These are phyloP conservation scores for Aspergillus pseudoviridinutans DNA, from an alignment of 2,329 filamentous ascomycete genomes.

Conservation along the genomic window DNA sequence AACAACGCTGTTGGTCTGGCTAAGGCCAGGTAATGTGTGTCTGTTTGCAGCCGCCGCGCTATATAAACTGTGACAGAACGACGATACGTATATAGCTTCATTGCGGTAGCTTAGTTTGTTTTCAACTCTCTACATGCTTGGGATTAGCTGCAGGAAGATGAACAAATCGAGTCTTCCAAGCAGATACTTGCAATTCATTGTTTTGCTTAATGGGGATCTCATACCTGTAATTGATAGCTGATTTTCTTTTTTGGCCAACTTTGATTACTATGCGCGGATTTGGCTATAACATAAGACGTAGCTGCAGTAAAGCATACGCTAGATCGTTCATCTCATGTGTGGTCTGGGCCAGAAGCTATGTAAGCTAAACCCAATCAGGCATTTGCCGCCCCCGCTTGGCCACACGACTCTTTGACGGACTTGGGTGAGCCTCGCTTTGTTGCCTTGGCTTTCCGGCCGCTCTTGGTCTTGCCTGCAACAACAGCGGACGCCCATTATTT, in stretches of 20 bases:
- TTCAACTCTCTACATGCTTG: neutral
- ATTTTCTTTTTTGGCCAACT: neutral
- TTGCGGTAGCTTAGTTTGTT: neutral
- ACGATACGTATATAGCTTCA: conserved; percentile 4
- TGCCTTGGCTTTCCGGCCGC: neutral
- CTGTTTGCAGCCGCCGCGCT: neutral
- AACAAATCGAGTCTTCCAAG: neutral
- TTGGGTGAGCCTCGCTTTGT: neutral
- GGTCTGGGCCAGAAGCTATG: neutral
- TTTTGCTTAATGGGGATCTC: neutral
- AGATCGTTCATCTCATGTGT: neutral
- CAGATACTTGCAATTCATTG: neutral
- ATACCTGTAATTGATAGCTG: neutral
- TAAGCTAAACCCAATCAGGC: neutral
- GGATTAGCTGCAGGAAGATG: neutral
- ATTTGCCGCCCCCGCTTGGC: neutral
- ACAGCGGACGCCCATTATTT: neutral
- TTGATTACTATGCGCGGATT: no score
- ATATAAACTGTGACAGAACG: neutral
- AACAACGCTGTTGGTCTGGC: conserved; percentile 86
- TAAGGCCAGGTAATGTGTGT: conserved; percentile 62
- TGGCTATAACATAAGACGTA: neutral
- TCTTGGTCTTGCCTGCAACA: neutral
- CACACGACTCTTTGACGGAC: neutral
- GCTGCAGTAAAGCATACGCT: neutral